Percentiles rank a stretch among this genome's conserved stretches.
phyloP scores from a whole-genome alignment of 805 yeast species.

The Kuraishia ogatae region DNA sequence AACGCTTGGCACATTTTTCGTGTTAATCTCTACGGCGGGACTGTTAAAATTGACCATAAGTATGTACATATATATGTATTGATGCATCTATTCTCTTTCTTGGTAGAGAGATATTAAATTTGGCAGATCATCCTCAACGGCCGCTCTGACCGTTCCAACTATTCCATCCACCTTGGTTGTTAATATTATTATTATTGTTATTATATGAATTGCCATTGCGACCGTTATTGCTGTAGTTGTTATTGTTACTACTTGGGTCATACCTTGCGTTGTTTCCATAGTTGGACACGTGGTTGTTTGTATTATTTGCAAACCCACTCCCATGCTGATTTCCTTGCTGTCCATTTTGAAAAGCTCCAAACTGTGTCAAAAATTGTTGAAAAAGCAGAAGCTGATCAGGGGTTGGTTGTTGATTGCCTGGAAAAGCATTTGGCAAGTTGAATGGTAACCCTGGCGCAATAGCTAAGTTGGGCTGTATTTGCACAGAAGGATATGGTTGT shows the following conservation, averaged over 20 bases:
- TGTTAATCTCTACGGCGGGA: not conserved
- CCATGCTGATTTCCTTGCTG: not conserved
- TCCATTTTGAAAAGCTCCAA: not conserved
- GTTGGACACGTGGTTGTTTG: not conserved
- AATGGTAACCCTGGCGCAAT: conserved; percentile 66
- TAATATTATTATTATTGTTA: conserved; percentile 8
- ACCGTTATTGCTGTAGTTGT: not conserved
- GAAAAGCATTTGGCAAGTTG: conserved; percentile 59
- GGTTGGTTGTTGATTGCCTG: conserved; percentile 9
- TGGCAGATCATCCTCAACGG: not conserved
- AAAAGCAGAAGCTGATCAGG: not conserved
- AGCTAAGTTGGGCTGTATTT: conserved; percentile 62
- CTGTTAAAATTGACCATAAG: too few relatives aligned
- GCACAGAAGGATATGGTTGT: conserved; percentile 76
- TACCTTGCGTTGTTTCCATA: not conserved
- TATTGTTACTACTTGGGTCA: not conserved
- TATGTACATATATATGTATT: not conserved
- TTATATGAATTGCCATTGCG: not conserved
- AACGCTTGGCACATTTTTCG: not conserved
- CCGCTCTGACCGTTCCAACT: not conserved
- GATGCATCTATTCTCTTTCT: not conserved
- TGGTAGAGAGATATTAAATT: not conserved
- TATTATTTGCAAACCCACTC: not conserved
- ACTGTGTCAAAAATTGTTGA: not conserved
- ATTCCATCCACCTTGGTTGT: not conserved